Percentiles rank a stretch among this genome's conserved stretches.
Evolutionary conservation across 306 rosid species (phyloP).

Genomic region (Pueraria montana): DNA sequence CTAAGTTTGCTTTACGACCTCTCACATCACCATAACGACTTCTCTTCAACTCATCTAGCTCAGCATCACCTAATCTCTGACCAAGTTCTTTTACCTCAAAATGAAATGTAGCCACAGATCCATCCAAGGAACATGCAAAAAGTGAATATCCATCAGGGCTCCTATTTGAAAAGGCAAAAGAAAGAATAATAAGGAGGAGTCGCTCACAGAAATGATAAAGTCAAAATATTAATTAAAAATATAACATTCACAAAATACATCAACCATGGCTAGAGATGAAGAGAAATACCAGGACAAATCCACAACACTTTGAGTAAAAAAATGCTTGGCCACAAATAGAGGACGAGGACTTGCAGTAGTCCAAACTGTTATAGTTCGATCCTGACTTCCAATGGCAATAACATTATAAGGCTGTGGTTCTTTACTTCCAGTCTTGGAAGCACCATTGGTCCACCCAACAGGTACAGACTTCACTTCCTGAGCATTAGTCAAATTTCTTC

Average conservation of each 20-base stretch:
- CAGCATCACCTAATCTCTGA: conserved; percentile 77
- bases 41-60: conserved; percentile 89
- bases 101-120: conserved; percentile 89
- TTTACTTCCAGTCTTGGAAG: conserved; percentile 79
- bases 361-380: conserved; percentile 97
- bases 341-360: conserved; percentile 99
- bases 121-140: conserved; percentile 98
- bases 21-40: conserved; percentile 94
- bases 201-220: conserved; percentile 17
- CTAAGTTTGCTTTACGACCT: conserved; percentile 88
- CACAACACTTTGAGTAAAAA: conserved; percentile 95
- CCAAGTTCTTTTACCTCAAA: conserved; percentile 95
- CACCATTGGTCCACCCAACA: conserved; percentile 91
- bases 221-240: conserved; percentile 6
- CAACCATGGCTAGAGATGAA: conserved; percentile 29
- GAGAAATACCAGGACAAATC: conserved; percentile 91
- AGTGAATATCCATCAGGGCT: conserved; percentile 98
- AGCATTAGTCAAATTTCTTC: conserved; percentile 69
- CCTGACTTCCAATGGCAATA: conserved; percentile 99
- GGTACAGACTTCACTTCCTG: conserved; percentile 81
- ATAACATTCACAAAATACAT: conserved; percentile 19
- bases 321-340: conserved; percentile 99
- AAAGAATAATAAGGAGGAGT: conserved; percentile 16
- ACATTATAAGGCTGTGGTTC: conserved; percentile 93
- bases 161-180: conserved; percentile 70